phyloP scores from a whole-genome alignment of 176 grass and related monocot genomes.

The Saccharum officinarum region DNA sequence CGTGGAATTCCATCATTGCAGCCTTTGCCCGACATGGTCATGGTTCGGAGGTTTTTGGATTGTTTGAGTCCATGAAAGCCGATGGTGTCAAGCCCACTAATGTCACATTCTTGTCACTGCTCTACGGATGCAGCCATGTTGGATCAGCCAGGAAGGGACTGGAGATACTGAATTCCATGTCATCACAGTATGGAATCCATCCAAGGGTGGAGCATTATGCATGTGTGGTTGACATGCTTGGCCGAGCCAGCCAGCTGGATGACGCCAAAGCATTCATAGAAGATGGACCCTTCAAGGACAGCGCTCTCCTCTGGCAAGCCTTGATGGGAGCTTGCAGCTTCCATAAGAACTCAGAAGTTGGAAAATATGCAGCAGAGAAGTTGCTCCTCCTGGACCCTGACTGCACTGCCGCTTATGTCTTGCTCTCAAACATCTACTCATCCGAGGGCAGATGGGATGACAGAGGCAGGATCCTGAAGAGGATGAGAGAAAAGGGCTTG shows the following conservation, averaged over 20 bases:
- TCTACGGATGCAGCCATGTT: slow-evolving; percentile 80
- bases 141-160: slow-evolving; percentile 74
- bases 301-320: slow-evolving; percentile 68
- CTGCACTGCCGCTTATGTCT: slow-evolving; percentile 59
- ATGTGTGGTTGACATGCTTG: slow-evolving; percentile 82
- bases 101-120: slow-evolving; percentile 83
- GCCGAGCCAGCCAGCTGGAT: slow-evolving; percentile 53
- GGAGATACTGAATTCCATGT: slow-evolving; percentile 68
- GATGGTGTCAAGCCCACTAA: slow-evolving; percentile 58
- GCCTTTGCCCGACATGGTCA: slow-evolving; percentile 75
- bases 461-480: slow-evolving; percentile 56
- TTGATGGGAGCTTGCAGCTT: slow-evolving; percentile 89
- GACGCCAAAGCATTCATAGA: slow-evolving; percentile 75
- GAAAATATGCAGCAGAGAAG: slow-evolving; percentile 67
- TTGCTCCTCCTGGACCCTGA: slow-evolving; percentile 54
- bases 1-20: slow-evolving; percentile 90
- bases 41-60: slow-evolving; percentile 49
- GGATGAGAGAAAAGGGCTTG: slow-evolving; percentile 63
- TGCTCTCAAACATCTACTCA: slow-evolving; percentile 80
- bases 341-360: slow-evolving; percentile 59
- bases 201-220: slow-evolving; percentile 88
- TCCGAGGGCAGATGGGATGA: slow-evolving; percentile 68
- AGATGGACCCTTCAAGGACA: slow-evolving; percentile 49
- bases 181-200: slow-evolving; percentile 38
- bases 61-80: slow-evolving; percentile 74